These are phyloP conservation scores for Mycena venus DNA, from an alignment of 768 basidiomycete species.

Conservation along the genomic window DNA sequence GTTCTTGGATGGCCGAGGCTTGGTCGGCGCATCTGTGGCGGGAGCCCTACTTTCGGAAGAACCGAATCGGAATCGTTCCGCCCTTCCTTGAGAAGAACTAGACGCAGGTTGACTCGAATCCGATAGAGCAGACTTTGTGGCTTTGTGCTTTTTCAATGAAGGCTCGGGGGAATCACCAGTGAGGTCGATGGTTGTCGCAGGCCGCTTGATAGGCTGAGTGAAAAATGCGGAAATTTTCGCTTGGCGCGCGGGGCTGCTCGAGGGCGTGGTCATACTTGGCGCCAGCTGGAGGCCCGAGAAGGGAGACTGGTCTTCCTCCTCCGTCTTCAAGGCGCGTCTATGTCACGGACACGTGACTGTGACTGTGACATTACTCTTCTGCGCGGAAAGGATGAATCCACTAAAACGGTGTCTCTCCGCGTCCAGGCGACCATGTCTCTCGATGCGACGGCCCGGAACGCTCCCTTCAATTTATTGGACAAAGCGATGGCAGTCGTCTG, in stretches of 20 bases:
- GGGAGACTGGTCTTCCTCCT: too few relatives aligned
- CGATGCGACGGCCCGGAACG: neutral
- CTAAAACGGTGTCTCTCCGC: neutral
- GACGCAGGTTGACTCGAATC: neutral
- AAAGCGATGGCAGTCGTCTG: slow-evolving; percentile 42
- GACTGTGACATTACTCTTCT: too few relatives aligned
- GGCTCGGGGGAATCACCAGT: slow-evolving; percentile 38
- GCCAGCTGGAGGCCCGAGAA: too few relatives aligned
- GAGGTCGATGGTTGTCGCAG: slow-evolving; percentile 1
- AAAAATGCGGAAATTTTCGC: slow-evolving; percentile 60
- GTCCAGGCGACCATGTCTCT: neutral
- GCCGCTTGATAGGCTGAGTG: slow-evolving; percentile 34
- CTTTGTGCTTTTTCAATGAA: slow-evolving; percentile 47
- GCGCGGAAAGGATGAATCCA: slow-evolving; percentile 2
- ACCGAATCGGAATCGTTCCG: slow-evolving; percentile 63
- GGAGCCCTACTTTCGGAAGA: neutral
- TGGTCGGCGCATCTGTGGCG: neutral
- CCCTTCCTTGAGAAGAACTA: slow-evolving; percentile 38
- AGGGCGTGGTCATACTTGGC: too few relatives aligned
- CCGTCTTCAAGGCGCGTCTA: neutral
- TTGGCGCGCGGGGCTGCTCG: slow-evolving; percentile 40
- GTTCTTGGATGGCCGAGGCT: neutral
- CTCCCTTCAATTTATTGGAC: neutral
- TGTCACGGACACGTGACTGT: neutral
- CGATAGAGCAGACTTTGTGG: neutral